phyloP scores from a whole-genome alignment of 2,329 filamentous ascomycete genomes.

The Curvularia sp. region DNA sequence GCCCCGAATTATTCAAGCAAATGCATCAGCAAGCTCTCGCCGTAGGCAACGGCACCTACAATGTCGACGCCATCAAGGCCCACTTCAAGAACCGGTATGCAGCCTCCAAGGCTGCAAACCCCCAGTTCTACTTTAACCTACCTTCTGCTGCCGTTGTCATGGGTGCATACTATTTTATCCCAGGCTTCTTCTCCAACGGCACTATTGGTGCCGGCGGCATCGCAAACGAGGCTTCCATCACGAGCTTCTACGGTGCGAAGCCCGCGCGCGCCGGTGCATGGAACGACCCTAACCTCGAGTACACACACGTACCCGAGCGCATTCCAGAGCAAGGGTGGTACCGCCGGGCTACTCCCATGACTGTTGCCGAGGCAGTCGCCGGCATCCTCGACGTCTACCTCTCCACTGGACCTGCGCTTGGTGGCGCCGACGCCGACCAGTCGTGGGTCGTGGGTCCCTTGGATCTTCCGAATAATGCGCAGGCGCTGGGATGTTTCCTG shows the following conservation, averaged over 20 bases:
- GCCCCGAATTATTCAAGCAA: constrained; percentile 34
- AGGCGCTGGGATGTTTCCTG: constrained; percentile 27
- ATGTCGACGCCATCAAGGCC: constrained; percentile 25
- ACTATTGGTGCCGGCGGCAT: constrained; percentile 31
- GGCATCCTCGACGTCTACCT: constrained; percentile 32
- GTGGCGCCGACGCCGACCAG: constrained; percentile 25
- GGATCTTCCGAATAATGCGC: constrained; percentile 21
- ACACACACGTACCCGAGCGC: constrained; percentile 31
- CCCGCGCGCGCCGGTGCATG: constrained; percentile 14
- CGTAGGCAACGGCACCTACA: constrained; percentile 29
- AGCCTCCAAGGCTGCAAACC: constrained; percentile 25
- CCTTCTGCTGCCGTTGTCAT: constrained; percentile 27
- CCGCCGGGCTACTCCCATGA: constrained; percentile 30
- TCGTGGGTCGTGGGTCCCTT: constrained; percentile 23
- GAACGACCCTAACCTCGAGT: constrained; percentile 22
- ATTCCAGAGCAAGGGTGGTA: constrained; percentile 33
- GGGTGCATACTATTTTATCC: constrained; percentile 34
- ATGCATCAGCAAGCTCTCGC: constrained; percentile 29
- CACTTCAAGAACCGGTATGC: constrained; percentile 32
- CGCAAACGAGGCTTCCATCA: constrained; percentile 32
- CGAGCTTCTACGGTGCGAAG: constrained; percentile 34
- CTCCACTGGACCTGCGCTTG: constrained; percentile 21
- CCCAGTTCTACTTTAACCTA: constrained; percentile 31
- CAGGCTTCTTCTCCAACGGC: constrained; percentile 32
- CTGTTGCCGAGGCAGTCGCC: constrained; percentile 23